Evolutionary conservation across 495 filamentous ascomycete genomes (phyloP), one percentile per base, ranked within the genome.

Genomic region (Lindgomyces ingoldianus): DNA sequence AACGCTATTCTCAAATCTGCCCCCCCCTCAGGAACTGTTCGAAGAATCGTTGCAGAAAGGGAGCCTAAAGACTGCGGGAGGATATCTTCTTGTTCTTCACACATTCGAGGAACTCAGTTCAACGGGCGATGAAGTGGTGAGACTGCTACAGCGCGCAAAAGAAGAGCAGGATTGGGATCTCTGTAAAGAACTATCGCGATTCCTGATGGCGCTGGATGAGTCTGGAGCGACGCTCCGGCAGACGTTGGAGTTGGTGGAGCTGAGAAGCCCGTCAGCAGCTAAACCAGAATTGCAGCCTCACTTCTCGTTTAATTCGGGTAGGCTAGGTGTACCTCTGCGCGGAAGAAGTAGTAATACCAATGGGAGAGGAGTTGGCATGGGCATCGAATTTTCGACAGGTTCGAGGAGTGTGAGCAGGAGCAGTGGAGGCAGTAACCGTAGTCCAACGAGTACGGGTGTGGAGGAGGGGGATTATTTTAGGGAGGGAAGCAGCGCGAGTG

Each of bases 31-130:
- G 63, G 88, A 91, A 60, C 82, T 98, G 0, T 99, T 98, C 56
- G 94, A 98, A 74, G 89, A 95, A 74, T 90, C 91, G 0, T 79
- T 99, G 21, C 84, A 86, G 63, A 84, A 89, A 19, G 90, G 89
- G 9, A 85, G 84, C n/a, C 81, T 98, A 55, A 97, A 97, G 76
- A 98, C 94, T 4, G 95, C 95, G 4, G 95, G 92, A 24, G 95
- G 95, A 0, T 99, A 98, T 72, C 81, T 99, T 19, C 81, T 99
- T n/a, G 89, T 99, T 29, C 79, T 99, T 29, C 94, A 99, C 73
- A 93, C 91, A 0, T 89, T 98, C 58, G 91, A 96, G 67, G 93
- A 96, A 63, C 77, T 91, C 63, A 85, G 84, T n/a, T 82, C 84
- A 8, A 86, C 83, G 55, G 90, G 89, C 26, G 62, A 67, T 67